phyloP scores from a whole-genome alignment of 2,329 filamentous ascomycete species.

The Talaromyces sp. region DNA sequence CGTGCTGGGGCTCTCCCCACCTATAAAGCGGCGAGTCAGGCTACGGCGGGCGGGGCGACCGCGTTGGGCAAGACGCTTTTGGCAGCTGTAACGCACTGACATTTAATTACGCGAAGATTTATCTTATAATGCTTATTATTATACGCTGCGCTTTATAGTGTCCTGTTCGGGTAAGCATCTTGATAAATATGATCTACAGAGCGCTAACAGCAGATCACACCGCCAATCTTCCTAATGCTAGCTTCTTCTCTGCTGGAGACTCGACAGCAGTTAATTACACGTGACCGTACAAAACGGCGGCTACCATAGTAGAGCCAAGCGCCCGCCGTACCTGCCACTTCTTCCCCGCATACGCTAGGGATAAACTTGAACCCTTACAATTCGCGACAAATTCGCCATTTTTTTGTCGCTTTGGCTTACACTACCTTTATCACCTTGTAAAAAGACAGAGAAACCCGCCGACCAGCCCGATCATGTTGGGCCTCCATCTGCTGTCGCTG shows the following conservation, averaged over 20 bases:
- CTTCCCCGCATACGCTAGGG: not conserved
- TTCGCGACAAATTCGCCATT: not conserved
- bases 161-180: not conserved
- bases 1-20: not conserved
- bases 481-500: not conserved
- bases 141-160: not conserved
- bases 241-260: not conserved
- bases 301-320: not conserved
- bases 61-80: not conserved
- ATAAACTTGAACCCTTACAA: not conserved
- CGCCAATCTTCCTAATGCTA: not conserved
- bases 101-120: not conserved
- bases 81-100: not conserved
- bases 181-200: not conserved
- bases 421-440: no score
- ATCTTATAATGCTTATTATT: not conserved
- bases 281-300: not conserved
- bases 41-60: not conserved
- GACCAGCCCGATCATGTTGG: not conserved
- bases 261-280: not conserved
- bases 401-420: not conserved
- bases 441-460: not conserved
- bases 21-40: not conserved
- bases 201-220: not conserved
- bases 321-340: not conserved